These are phyloP conservation scores for Trichoderma breve DNA, from an alignment of 2,329 filamentous ascomycete genomes.

Conservation along the genomic window DNA sequence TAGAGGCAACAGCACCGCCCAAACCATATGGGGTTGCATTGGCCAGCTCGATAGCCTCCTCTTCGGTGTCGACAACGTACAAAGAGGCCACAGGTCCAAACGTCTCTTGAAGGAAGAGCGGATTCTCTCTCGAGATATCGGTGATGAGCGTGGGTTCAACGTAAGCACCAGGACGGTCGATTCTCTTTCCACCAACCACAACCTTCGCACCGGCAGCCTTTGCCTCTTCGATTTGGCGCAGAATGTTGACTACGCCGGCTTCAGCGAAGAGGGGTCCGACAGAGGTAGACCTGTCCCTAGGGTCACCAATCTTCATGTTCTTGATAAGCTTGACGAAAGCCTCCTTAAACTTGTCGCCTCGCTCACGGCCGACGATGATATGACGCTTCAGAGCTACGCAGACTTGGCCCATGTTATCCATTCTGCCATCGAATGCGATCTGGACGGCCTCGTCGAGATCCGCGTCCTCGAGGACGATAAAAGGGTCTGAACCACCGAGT, in stretches of 20 bases:
- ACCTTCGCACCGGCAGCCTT: constrained; percentile 62
- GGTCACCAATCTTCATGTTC: constrained; percentile 57
- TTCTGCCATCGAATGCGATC: neutral
- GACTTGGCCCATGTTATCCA: constrained; percentile 2
- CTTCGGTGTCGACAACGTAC: constrained; percentile 27
- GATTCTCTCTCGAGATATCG: constrained; percentile 14
- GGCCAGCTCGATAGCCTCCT: constrained; percentile 30
- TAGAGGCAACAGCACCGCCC: constrained; percentile 54
- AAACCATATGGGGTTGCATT: constrained; percentile 52
- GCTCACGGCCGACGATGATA: constrained; percentile 2
- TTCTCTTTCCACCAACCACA: constrained; percentile 22
- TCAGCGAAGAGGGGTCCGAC: constrained; percentile 67
- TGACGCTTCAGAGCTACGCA: constrained; percentile 6
- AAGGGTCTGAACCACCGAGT: constrained; percentile 70
- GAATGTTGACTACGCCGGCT: constrained; percentile 60
- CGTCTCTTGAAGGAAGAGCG: constrained; percentile 31
- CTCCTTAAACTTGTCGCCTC: constrained; percentile 53
- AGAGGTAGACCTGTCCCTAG: constrained; percentile 59
- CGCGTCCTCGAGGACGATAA: constrained; percentile 71
- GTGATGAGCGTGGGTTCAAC: constrained; percentile 28
- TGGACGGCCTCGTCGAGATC: constrained; percentile 53
- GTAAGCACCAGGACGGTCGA: constrained; percentile 31
- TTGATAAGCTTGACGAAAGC: constrained; percentile 48
- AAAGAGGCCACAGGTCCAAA: constrained; percentile 32
- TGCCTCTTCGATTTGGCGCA: constrained; percentile 64